phyloP scores from a whole-genome alignment of 106 monocot genomes.

The Acorus calamus region DNA sequence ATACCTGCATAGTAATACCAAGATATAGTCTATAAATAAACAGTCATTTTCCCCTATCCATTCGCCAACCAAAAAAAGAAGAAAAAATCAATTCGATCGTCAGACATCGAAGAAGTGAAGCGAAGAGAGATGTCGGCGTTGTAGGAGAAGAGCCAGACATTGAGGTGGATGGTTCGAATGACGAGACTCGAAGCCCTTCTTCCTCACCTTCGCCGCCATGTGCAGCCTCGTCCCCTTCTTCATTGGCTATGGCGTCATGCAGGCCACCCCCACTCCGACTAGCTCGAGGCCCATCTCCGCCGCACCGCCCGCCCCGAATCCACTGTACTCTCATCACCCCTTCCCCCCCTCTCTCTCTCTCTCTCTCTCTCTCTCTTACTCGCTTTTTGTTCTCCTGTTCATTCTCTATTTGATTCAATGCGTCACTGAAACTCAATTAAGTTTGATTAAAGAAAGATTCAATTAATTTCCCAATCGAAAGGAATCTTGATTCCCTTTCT shows the following conservation, averaged over 20 bases:
- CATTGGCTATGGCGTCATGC: constrained; percentile 83
- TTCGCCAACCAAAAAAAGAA: too few relatives aligned
- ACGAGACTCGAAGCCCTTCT: constrained; percentile 93
- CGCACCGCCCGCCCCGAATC: constrained; percentile 72
- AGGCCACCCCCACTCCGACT: constrained; percentile 70
- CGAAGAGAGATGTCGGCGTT: constrained; percentile 31
- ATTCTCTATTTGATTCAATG: neutral
- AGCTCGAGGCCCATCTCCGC: constrained; percentile 84
- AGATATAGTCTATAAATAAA: too few relatives aligned
- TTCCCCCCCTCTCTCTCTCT: too few relatives aligned
- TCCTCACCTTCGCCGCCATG: constrained; percentile 68
- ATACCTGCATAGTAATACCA: too few relatives aligned
- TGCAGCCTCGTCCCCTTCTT: constrained; percentile 85
- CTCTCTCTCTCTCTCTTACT: neutral
- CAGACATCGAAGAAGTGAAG: neutral
- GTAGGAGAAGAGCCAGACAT: constrained; percentile 85
- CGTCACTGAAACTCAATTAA: neutral
- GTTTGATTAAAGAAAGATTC: too few relatives aligned
- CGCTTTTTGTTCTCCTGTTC: neutral
- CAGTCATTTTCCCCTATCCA: too few relatives aligned
- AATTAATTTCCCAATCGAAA: too few relatives aligned
- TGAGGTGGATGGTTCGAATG: constrained; percentile 78
- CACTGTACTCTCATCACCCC: constrained; percentile 38
- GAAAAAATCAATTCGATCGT: too few relatives aligned
- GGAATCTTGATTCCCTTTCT: too few relatives aligned